Evolutionary conservation across 768 basidiomycete species (phyloP).

Genomic region (Lactarius evosmus): DNA sequence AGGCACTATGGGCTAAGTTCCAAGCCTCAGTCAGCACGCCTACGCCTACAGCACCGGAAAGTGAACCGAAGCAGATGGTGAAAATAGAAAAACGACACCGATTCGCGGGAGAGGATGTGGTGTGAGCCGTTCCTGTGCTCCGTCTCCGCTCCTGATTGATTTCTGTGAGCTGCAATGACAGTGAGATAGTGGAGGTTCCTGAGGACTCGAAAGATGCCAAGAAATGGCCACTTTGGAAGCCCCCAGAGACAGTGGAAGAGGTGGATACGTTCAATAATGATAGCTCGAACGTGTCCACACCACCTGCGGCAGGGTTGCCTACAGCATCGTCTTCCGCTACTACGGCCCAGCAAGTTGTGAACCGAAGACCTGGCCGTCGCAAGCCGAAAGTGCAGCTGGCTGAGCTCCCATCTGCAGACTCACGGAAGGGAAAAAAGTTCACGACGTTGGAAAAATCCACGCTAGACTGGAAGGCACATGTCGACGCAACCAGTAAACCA

Average conservation of each 20-base stretch:
- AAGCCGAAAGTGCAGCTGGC: slow-evolving; percentile 59
- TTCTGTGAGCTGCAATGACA: slow-evolving; percentile 33
- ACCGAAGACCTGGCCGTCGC: slow-evolving; percentile 59
- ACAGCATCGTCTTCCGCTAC: slow-evolving; percentile 22
- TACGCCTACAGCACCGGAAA: slow-evolving; percentile 22
- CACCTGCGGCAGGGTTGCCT: slow-evolving; percentile 21
- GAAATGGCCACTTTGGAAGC: slow-evolving; percentile 62
- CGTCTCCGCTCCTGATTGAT: background rate
- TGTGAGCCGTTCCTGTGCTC: slow-evolving; percentile 48
- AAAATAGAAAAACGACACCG: slow-evolving; percentile 67
- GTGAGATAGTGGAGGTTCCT: slow-evolving; percentile 70
- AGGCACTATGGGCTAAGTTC: slow-evolving; percentile 65
- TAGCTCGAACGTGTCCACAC: slow-evolving; percentile 3
- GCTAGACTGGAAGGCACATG: slow-evolving; percentile 79
- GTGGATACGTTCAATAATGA: slow-evolving; percentile 16
- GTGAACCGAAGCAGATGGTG: slow-evolving; percentile 43
- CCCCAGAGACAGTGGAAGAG: slow-evolving; percentile 27
- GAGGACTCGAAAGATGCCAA: slow-evolving; percentile 73
- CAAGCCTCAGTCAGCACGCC: slow-evolving; percentile 53
- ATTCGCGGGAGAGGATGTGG: slow-evolving; percentile 74
- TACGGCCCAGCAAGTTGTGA: slow-evolving; percentile 16
- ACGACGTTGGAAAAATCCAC: slow-evolving; percentile 83
- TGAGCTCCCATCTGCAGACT: slow-evolving; percentile 45
- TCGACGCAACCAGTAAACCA: slow-evolving; percentile 41
- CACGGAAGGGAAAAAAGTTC: slow-evolving; percentile 67